Evolutionary conservation across 371 early-diverging fungal species (phyloP).

Genomic region (Mucor lusitanicus): DNA sequence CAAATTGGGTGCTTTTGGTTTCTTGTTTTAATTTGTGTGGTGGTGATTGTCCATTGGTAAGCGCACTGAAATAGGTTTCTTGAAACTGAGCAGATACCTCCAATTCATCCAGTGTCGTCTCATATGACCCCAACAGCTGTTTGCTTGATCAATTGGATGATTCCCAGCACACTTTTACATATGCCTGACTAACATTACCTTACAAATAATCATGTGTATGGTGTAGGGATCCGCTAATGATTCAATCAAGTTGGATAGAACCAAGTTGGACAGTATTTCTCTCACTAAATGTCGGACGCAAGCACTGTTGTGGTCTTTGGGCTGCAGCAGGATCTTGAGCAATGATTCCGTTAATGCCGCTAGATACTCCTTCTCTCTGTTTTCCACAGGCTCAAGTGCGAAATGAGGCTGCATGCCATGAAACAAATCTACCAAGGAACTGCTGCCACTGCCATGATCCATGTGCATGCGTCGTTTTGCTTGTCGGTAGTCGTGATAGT

Average conservation of each 20-base stretch:
- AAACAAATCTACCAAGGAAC: slow-evolving; percentile 47
- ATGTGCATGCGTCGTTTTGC: slow-evolving; percentile 48
- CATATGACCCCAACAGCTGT: slow-evolving; percentile 20
- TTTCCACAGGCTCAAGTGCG: slow-evolving; percentile 48
- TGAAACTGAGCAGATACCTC: slow-evolving; percentile 36
- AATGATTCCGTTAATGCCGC: slow-evolving; percentile 51
- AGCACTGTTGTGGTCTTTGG: slow-evolving; percentile 51
- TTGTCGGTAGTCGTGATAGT: slow-evolving; percentile 56
- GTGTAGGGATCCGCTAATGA: slow-evolving; percentile 59
- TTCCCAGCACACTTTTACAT: not conserved
- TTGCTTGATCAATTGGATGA: not conserved
- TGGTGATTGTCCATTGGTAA: slow-evolving; percentile 15
- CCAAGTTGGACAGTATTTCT: slow-evolving; percentile 55
- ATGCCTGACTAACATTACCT: slow-evolving; percentile 31
- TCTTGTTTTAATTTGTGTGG: not conserved
- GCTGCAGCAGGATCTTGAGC: slow-evolving; percentile 39
- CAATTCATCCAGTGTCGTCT: slow-evolving; percentile 27
- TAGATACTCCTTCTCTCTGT: slow-evolving; percentile 53
- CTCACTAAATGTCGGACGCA: slow-evolving; percentile 58
- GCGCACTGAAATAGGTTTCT: slow-evolving; percentile 32
- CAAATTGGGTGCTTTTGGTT: not conserved
- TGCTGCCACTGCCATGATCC: slow-evolving; percentile 53
- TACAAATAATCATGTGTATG: slow-evolving; percentile 60
- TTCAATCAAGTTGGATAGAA: slow-evolving; percentile 50
- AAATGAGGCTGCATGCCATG: slow-evolving; percentile 69